Conservation (phyloP, 176 grass and related monocot genomes). For the Sorghum bicolor region Sorghum_bicolor_NCBIv3 NC_012872.2:54490001-54490500, state of each 20-base stretch:
- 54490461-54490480: slow-evolving; percentile 6
- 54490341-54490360: slow-evolving; percentile 98
- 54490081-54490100: slow-evolving; percentile 99
- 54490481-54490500: slow-evolving; percentile 19
- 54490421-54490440: slow-evolving; percentile 11
- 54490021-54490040: slow-evolving; percentile 30
- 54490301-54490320: slow-evolving; percentile 84
- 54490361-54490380: slow-evolving; percentile 98
- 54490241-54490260: slow-evolving; percentile 19
- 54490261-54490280: slow-evolving; percentile 11
- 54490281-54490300: slow-evolving; percentile 16
- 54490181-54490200: slow-evolving; percentile 99
- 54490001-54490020: not conserved
- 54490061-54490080: slow-evolving; percentile 27
- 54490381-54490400: slow-evolving; percentile 99
- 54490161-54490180: slow-evolving; percentile 98
- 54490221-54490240: slow-evolving; percentile 82
- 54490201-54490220: slow-evolving; percentile 99
- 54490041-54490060: slow-evolving; percentile 22
- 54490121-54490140: slow-evolving; percentile 98
- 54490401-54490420: slow-evolving; percentile 65
- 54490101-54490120: slow-evolving; percentile 96
- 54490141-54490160: slow-evolving; percentile 98
- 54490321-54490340: slow-evolving; percentile 97
- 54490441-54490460: slow-evolving; percentile 1